Percentiles rank a stretch among this genome's conserved stretches.
phyloP scores from a whole-genome alignment of 1,284 basidiomycete species.

The Laetiporus sulphureus region DNA sequence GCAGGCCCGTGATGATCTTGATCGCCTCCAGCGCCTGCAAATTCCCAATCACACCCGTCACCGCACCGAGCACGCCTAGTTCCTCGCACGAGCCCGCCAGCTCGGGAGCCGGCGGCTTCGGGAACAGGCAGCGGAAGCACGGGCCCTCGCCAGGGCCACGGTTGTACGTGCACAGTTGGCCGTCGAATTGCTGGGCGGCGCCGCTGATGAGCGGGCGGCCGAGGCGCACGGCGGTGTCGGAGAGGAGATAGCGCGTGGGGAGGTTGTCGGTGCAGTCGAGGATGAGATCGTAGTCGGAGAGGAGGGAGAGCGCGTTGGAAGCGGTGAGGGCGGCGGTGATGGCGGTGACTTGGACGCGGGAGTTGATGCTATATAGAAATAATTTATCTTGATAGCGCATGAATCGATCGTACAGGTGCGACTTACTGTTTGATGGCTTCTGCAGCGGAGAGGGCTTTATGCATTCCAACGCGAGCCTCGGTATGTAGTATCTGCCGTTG shows the following conservation, averaged over 20 bases:
- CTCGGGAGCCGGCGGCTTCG: conserved; percentile 59
- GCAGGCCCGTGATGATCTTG: conserved; percentile 69
- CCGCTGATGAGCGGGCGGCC: conserved; percentile 83
- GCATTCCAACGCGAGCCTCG: conserved; percentile 72
- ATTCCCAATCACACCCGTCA: conserved; percentile 89
- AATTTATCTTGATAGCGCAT: background rate
- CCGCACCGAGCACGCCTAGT: conserved; percentile 83
- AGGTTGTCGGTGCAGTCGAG: conserved; percentile 97
- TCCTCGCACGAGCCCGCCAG: conserved; percentile 81
- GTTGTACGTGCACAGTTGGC: conserved; percentile 85
- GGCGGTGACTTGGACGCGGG: conserved; percentile 48
- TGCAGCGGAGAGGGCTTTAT: conserved; percentile 82
- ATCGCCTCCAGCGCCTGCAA: conserved; percentile 90
- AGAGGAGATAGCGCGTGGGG: conserved; percentile 88
- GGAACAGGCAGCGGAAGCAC: conserved; percentile 95
- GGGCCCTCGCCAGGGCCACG: conserved; percentile 44
- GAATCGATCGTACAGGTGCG: too few species aligned
- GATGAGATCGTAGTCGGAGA: conserved; percentile 68
- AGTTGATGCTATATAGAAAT: conserved; percentile 56
- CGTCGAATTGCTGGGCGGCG: conserved; percentile 89
- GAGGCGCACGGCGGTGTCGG: conserved; percentile 80
- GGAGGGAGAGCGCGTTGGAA: conserved; percentile 54
- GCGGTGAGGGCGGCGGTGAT: conserved; percentile 49
- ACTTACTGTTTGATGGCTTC: conserved; percentile 55
- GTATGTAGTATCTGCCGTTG: conserved; percentile 91